Evolutionary conservation across 257 asterid species (phyloP).

Genomic region (Nicotiana knightiana): DNA sequence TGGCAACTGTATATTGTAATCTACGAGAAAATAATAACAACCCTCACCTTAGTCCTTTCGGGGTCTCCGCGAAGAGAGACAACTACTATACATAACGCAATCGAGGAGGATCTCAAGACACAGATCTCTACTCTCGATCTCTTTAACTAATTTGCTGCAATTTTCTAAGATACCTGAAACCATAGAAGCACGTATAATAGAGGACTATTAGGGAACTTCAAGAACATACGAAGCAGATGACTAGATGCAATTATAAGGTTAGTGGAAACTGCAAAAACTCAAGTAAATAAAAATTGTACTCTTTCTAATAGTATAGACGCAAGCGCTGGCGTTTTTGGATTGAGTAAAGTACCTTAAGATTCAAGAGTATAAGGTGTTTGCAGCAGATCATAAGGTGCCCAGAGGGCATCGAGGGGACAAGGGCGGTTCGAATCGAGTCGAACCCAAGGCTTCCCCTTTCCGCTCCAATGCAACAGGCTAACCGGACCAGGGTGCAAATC

Average conservation of each 20-base stretch:
- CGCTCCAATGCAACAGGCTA: slow-evolving; percentile 92
- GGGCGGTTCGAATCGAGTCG: slow-evolving; percentile 63
- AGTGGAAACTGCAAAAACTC: neutral
- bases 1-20: neutral
- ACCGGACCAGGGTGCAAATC: slow-evolving; percentile 91
- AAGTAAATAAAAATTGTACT: too few relatives aligned
- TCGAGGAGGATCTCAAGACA: slow-evolving; percentile 55
- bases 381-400: slow-evolving; percentile 94
- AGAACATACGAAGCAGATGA: neutral
- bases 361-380: slow-evolving; percentile 49
- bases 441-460: slow-evolving; percentile 95
- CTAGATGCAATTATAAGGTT: neutral
- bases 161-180: neutral
- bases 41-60: neutral
- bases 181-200: neutral
- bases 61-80: neutral
- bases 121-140: slow-evolving; percentile 65
- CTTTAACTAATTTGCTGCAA: slow-evolving; percentile 4
- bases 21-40: neutral
- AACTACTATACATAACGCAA: slow-evolving; percentile 20
- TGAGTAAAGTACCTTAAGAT: slow-evolving; percentile 38
- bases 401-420: slow-evolving; percentile 78
- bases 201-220: neutral
- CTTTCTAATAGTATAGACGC: too few relatives aligned
- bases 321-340: too few relatives aligned